Conservation (phyloP, 192 early-diverging fungal species). For the Thoreauomyces humboldtii region DNA sequence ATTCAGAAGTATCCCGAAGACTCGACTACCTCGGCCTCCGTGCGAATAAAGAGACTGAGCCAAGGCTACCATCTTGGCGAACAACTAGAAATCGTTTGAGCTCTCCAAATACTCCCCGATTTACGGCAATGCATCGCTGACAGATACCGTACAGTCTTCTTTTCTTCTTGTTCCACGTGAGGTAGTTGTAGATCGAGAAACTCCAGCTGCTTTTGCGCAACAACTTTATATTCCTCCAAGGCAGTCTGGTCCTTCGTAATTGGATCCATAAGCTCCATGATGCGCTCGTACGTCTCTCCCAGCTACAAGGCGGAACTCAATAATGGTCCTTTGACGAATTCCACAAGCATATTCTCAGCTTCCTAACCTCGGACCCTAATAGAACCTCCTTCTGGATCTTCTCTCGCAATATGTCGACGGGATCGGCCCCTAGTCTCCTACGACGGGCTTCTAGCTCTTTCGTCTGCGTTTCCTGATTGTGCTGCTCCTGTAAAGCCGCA, state of each 20-base stretch:
- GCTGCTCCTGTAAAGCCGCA: slow-evolving; percentile 36
- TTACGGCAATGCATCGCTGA: too few species aligned
- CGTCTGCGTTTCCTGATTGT: slow-evolving; percentile 51
- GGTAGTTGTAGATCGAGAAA: slow-evolving; percentile 13
- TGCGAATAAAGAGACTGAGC: background rate
- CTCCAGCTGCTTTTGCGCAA: slow-evolving; percentile 2
- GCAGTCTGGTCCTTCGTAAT: too few species aligned
- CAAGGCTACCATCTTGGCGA: slow-evolving; percentile 1
- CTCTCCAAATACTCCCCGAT: too few species aligned
- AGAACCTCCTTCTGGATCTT: slow-evolving; percentile 68
- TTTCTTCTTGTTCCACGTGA: slow-evolving; percentile 13
- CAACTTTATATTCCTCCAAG: background rate
- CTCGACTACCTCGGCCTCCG: too few species aligned
- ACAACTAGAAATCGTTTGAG: too few species aligned
- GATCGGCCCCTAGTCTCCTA: slow-evolving; percentile 65
- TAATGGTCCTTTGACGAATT: background rate
- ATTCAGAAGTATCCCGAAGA: too few species aligned
- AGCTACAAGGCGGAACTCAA: slow-evolving; percentile 12
- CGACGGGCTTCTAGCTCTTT: slow-evolving; percentile 64
- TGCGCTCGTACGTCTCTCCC: slow-evolving; percentile 22
- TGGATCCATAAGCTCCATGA: slow-evolving; percentile 16
- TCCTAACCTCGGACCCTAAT: slow-evolving; percentile 14
- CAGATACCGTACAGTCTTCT: background rate
- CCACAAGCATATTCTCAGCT: too few species aligned
- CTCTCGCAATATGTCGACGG: slow-evolving; percentile 52